Percentiles rank a stretch among this genome's conserved stretches.
Conservation (phyloP, 2,329 filamentous ascomycete species). For the Paracoccidioides lutzii region DNA sequence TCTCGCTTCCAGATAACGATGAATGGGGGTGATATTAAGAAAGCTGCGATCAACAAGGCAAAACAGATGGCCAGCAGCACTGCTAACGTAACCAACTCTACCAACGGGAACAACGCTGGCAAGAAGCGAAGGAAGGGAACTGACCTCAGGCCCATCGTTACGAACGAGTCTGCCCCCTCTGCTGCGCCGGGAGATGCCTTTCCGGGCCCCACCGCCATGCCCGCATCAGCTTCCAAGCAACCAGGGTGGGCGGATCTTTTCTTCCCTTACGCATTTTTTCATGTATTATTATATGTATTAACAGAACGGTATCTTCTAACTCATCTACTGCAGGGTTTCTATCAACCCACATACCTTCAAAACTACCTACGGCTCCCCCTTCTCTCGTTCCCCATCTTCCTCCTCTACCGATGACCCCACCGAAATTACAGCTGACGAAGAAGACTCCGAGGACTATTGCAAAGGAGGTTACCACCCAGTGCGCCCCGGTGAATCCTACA, state of each 20-base stretch:
- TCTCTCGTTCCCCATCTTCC: constrained; percentile 58
- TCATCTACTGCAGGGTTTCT: neutral
- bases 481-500: constrained; percentile 87
- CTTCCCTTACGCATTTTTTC: neutral
- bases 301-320: neutral
- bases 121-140: constrained; percentile 56
- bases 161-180: constrained; percentile 40
- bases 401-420: constrained; percentile 68
- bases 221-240: neutral
- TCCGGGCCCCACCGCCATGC: constrained; percentile 1
- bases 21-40: constrained; percentile 53
- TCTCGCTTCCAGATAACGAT: constrained; percentile 30
- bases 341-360: neutral
- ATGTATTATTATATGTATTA: neutral
- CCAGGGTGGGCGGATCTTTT: neutral
- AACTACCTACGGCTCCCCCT: constrained; percentile 21
- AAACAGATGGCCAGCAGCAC: constrained; percentile 47
- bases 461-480: constrained; percentile 98
- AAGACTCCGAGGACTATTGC: constrained; percentile 98
- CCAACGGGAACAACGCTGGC: constrained; percentile 44
- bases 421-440: constrained; percentile 92
- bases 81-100: constrained; percentile 21
- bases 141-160: constrained; percentile 54
- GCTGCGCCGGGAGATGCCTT: neutral
- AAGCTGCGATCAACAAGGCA: constrained; percentile 52